These are phyloP conservation scores for Kodamaea derodonti DNA, from an alignment of 1,139 yeast genomes.

Conservation along the genomic window DNA sequence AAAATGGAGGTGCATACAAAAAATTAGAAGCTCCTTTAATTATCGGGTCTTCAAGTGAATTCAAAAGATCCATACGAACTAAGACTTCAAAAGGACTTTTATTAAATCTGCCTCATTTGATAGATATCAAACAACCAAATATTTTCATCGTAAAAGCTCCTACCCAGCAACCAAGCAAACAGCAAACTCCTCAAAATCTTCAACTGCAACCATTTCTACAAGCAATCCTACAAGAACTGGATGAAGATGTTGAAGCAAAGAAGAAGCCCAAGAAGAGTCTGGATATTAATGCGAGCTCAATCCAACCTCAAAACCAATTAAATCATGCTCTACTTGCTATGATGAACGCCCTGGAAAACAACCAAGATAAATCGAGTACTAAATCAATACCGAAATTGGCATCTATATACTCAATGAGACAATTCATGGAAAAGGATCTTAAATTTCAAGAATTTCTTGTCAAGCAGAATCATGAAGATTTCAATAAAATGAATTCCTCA, in stretches of 20 bases:
- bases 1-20: slow-evolving; percentile 1
- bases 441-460: slow-evolving; percentile 36
- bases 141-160: slow-evolving; percentile 10
- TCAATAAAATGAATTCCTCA: slow-evolving; percentile 11
- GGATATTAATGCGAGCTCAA: slow-evolving; percentile 19
- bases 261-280: slow-evolving; percentile 15
- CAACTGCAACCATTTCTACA: background rate
- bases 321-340: slow-evolving; percentile 21
- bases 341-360: slow-evolving; percentile 14
- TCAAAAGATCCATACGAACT: slow-evolving; percentile 40
- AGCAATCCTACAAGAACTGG: background rate
- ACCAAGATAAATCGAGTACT: slow-evolving; percentile 27
- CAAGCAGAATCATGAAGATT: slow-evolving; percentile 15
- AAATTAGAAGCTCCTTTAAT: slow-evolving; percentile 23
- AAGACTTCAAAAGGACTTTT: slow-evolving; percentile 48
- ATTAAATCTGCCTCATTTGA: slow-evolving; percentile 39
- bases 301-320: slow-evolving; percentile 26
- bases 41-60: slow-evolving; percentile 47
- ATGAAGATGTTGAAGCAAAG: slow-evolving; percentile 8
- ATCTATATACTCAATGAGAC: slow-evolving; percentile 45
- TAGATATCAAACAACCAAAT: slow-evolving; percentile 31
- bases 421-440: slow-evolving; percentile 50
- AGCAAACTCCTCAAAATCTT: background rate
- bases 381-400: slow-evolving; percentile 31
- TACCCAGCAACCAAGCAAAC: background rate